Conservation (phyloP, 176 grass and related monocot species). For the Raddia guianensis region DNA sequence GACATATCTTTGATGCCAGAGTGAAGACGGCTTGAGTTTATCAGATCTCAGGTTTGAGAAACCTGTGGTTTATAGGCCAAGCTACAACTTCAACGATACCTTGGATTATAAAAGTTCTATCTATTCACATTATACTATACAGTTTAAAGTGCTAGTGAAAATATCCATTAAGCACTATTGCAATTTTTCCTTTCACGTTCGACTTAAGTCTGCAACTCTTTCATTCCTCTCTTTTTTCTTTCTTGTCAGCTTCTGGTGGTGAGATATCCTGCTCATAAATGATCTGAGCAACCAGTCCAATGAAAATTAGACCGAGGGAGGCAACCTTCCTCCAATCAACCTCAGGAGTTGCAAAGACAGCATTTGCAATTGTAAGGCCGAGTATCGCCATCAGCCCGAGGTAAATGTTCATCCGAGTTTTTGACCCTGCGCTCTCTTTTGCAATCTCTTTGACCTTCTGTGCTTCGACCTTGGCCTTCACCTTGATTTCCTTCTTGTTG, state of each 20-base stretch:
- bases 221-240: slow-evolving; percentile 47
- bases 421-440: slow-evolving; percentile 60
- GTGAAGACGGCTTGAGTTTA: slow-evolving; percentile 65
- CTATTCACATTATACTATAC: slow-evolving; percentile 51
- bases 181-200: slow-evolving; percentile 31
- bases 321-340: slow-evolving; percentile 88
- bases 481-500: slow-evolving; percentile 46
- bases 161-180: slow-evolving; percentile 34
- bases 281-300: slow-evolving; percentile 69
- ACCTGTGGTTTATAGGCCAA: slow-evolving; percentile 77
- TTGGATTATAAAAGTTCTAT: slow-evolving; percentile 9
- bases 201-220: slow-evolving; percentile 26
- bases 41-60: slow-evolving; percentile 72
- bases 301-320: slow-evolving; percentile 76
- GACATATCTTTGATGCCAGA: slow-evolving; percentile 71
- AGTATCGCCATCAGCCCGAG: slow-evolving; percentile 82
- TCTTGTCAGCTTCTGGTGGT: slow-evolving; percentile 46
- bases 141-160: slow-evolving; percentile 36
- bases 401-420: slow-evolving; percentile 78
- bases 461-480: slow-evolving; percentile 64
- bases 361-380: slow-evolving; percentile 63
- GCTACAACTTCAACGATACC: slow-evolving; percentile 47
- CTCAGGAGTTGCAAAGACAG: slow-evolving; percentile 51
- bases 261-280: slow-evolving; percentile 72
- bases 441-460: slow-evolving; percentile 61